phyloP scores from a whole-genome alignment of 768 basidiomycete species.

The Mycena epipterygia region DNA sequence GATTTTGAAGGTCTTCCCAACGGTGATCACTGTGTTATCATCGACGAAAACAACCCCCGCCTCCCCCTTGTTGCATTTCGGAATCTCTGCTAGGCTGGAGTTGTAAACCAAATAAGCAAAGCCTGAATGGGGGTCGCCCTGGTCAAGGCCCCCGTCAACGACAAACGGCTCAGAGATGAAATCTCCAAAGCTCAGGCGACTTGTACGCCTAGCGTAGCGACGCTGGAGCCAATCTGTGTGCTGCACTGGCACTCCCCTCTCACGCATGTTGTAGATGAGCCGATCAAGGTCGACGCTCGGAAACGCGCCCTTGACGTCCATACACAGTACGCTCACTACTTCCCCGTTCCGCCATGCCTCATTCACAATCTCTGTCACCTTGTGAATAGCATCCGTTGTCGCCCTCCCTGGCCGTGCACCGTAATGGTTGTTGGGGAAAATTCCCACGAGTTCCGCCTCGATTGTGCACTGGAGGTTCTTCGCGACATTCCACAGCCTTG shows the following conservation, averaged over 20 bases:
- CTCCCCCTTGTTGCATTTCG: background rate
- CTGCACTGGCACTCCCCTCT: constrained; percentile 38
- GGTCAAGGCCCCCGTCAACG: constrained; percentile 44
- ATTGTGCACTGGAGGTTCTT: background rate
- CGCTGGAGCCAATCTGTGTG: constrained; percentile 33
- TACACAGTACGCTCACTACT: constrained; percentile 47
- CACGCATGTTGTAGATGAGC: constrained; percentile 44
- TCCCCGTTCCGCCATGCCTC: constrained; percentile 49
- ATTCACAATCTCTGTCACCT: constrained; percentile 47
- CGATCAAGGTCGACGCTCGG: constrained; percentile 43
- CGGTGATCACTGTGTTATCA: background rate
- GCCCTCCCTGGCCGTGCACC: constrained; percentile 35
- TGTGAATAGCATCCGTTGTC: constrained; percentile 48
- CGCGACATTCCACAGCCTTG: background rate
- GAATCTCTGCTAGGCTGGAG: constrained; percentile 10
- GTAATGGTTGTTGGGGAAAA: background rate
- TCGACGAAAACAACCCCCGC: background rate
- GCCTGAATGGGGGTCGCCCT: constrained; percentile 49
- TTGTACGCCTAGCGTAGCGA: constrained; percentile 9
- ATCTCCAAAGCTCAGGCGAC: constrained; percentile 40
- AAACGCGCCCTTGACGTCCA: constrained; percentile 57
- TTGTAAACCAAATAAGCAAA: constrained; percentile 51
- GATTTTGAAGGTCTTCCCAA: background rate
- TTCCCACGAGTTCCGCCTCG: background rate
- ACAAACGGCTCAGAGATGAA: constrained; percentile 34